phyloP scores from a whole-genome alignment of 192 early-diverging fungal species.

The Mortierella alpina region DNA sequence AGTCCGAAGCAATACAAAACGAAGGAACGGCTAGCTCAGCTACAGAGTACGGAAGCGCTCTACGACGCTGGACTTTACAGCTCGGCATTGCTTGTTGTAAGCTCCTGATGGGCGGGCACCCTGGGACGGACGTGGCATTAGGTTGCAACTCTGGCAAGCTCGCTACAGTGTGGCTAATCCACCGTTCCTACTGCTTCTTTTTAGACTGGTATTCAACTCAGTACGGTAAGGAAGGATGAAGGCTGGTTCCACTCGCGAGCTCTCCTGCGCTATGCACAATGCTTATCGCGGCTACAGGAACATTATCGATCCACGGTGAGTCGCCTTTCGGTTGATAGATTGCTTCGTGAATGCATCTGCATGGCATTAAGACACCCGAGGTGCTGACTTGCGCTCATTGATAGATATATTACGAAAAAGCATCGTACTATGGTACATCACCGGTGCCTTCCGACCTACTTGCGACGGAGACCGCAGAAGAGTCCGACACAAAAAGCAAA shows the following conservation, averaged over 20 bases:
- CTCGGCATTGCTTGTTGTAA: conserved; percentile 40
- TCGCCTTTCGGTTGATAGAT: not conserved
- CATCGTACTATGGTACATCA: not conserved
- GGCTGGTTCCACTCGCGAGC: conserved; percentile 18
- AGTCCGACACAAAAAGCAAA: not conserved
- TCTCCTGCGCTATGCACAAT: conserved; percentile 9
- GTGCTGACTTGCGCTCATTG: not conserved
- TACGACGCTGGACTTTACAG: conserved; percentile 22
- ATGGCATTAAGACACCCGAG: too few relatives aligned
- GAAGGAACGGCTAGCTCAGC: conserved; percentile 26
- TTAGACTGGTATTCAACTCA: conserved; percentile 32
- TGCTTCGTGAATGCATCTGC: not conserved
- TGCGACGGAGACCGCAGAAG: not conserved
- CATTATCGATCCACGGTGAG: conserved; percentile 22
- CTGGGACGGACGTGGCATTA: too few relatives aligned
- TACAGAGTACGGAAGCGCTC: conserved; percentile 8
- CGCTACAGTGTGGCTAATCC: not conserved
- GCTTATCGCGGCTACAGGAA: conserved; percentile 19
- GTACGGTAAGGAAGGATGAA: conserved; percentile 16
- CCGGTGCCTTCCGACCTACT: not conserved
- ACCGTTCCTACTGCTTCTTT: not conserved
- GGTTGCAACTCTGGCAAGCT: not conserved
- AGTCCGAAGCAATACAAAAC: not conserved
- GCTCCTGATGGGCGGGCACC: not conserved
- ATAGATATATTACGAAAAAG: conserved; percentile 27